These are phyloP conservation scores for Emmonsiellopsis sp. DNA, from an alignment of 2,329 filamentous ascomycete genomes.

Conservation along the genomic window DNA sequence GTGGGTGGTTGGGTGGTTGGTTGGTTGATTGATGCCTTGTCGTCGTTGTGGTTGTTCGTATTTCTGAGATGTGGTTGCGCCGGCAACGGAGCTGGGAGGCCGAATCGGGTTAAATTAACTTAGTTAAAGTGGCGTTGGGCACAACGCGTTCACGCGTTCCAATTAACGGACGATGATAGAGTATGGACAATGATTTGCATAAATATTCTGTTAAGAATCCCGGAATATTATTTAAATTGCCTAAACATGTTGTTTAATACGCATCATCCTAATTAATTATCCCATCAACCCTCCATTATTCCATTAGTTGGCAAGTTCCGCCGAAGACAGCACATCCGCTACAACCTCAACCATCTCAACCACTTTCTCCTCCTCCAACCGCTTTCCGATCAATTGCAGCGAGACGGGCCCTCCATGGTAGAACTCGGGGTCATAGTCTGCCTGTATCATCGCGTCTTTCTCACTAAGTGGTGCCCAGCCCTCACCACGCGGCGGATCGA, in stretches of 20 bases:
- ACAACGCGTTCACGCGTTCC: neutral
- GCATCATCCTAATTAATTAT: no score
- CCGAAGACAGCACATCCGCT: constrained; percentile 12
- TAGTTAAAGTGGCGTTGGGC: neutral
- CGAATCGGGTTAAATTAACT: neutral
- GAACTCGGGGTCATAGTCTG: constrained; percentile 19
- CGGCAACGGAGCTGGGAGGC: neutral
- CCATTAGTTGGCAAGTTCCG: no score
- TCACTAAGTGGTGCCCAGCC: constrained; percentile 23
- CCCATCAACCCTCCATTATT: no score
- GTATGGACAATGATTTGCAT: no score
- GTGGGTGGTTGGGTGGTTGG: neutral
- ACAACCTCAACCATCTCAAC: constrained; percentile 30
- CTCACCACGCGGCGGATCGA: constrained; percentile 11
- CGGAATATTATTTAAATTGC: neutral
- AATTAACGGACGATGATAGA: neutral
- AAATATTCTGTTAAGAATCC: neutral
- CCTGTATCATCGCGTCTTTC: constrained; percentile 19
- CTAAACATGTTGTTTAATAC: no score
- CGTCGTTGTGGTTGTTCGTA: neutral
- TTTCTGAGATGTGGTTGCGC: neutral
- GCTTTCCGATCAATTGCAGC: constrained; percentile 18
- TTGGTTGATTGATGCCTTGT: neutral
- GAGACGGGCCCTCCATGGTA: constrained; percentile 22
- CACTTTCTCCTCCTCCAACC: constrained; percentile 23